Evolutionary conservation across 2,329 filamentous ascomycete genomes (phyloP).

Genomic region (Ophiocordyceps unilateralis): DNA sequence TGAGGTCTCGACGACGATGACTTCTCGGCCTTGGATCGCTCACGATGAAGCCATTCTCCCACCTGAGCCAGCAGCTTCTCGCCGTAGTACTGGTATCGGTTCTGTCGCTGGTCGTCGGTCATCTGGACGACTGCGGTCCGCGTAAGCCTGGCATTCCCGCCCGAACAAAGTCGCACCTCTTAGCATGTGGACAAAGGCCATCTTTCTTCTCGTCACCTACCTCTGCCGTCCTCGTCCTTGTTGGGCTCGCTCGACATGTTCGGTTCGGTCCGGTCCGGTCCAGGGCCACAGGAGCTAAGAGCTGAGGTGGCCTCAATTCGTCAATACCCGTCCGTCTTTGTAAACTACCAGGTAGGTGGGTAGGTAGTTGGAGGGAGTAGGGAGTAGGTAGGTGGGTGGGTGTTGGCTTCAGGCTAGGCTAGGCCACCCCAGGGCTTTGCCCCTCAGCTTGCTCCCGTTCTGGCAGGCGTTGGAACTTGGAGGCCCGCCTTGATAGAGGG

Average conservation of each 20-base stretch:
- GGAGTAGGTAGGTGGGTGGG: no score
- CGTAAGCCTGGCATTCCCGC: conserved; percentile 2
- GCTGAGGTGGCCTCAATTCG: no score
- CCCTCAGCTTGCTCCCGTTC: no score
- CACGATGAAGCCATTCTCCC: conserved; percentile 66
- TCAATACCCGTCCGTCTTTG: no score
- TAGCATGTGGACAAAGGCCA: background rate
- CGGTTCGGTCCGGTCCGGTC: no score
- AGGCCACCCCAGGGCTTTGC: no score
- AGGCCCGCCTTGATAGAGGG: no score
- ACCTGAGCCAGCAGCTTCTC: conserved; percentile 56
- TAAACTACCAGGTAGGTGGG: no score
- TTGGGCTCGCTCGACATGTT: background rate
- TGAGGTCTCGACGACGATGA: background rate
- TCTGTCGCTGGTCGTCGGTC: conserved; percentile 23
- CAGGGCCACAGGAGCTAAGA: no score
- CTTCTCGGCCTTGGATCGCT: conserved; percentile 38
- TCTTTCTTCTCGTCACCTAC: background rate
- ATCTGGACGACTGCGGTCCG: conserved; percentile 34
- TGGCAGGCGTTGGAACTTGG: no score
- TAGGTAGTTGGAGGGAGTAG: no score
- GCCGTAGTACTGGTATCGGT: conserved; percentile 22
- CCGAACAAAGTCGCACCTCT: background rate
- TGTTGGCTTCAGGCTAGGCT: no score
- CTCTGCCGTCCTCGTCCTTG: background rate